Percentiles rank a stretch among this genome's conserved stretches.
These are phyloP conservation scores for Starmerella apicola DNA, from an alignment of 805 yeast species.

Conservation along the genomic window DNA sequence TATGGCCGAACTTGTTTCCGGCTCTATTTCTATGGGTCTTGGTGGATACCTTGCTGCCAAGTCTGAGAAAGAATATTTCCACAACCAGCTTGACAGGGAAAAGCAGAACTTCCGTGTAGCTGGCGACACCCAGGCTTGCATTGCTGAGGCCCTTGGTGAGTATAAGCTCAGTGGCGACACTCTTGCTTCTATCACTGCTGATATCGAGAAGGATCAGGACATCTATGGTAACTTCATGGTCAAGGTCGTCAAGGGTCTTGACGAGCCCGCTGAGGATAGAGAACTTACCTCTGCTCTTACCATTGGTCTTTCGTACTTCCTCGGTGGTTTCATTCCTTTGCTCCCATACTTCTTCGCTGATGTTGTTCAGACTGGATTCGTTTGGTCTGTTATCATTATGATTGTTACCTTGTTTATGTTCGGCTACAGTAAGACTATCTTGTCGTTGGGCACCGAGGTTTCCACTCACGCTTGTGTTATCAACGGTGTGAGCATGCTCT, in stretches of 20 bases:
- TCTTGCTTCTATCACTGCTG: slow-evolving; percentile 57
- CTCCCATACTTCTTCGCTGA: slow-evolving; percentile 77
- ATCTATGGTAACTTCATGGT: slow-evolving; percentile 76
- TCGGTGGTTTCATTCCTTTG: slow-evolving; percentile 87
- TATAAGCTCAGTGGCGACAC: slow-evolving; percentile 60
- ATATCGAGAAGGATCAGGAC: slow-evolving; percentile 65
- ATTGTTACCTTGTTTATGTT: slow-evolving; percentile 70
- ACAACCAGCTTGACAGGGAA: slow-evolving; percentile 25
- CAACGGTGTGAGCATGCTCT: slow-evolving; percentile 84
- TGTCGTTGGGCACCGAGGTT: slow-evolving; percentile 72
- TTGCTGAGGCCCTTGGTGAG: slow-evolving; percentile 68
- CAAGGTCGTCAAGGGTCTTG: slow-evolving; percentile 81
- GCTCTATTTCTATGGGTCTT: slow-evolving; percentile 95
- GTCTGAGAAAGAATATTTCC: slow-evolving; percentile 43
- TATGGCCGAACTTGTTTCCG: slow-evolving; percentile 90
- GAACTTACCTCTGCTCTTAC: slow-evolving; percentile 80
- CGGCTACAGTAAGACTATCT: slow-evolving; percentile 73
- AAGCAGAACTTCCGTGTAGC: slow-evolving; percentile 17
- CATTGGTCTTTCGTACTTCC: slow-evolving; percentile 75
- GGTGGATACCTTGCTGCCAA: slow-evolving; percentile 95
- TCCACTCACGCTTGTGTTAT: slow-evolving; percentile 34
- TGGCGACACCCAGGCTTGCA: slow-evolving; percentile 50
- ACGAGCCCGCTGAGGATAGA: slow-evolving; percentile 88
- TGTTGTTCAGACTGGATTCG: slow-evolving; percentile 65
- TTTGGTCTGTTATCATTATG: slow-evolving; percentile 70